phyloP scores from a whole-genome alignment of 73 alveolate species.

The Stentor coeruleus region DNA sequence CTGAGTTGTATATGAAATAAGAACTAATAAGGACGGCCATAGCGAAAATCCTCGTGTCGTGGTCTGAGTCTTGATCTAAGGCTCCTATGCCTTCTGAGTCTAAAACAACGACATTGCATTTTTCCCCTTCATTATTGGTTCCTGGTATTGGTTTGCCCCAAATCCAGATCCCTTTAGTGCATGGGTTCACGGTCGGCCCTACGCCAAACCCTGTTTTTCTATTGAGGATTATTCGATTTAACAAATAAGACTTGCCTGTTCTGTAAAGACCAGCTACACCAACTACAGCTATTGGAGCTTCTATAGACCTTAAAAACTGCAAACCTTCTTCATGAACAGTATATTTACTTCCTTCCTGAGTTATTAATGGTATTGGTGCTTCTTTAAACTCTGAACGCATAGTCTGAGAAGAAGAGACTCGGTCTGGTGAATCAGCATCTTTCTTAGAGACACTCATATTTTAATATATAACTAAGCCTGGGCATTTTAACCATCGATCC shows the following conservation, averaged over 20 bases:
- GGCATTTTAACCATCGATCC: too few relatives aligned
- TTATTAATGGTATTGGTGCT: not conserved
- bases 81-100: constrained; percentile 96
- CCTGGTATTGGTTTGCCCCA: constrained; percentile 96
- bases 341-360: not conserved
- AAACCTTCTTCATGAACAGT: constrained; percentile 62
- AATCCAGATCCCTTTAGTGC: constrained; percentile 98
- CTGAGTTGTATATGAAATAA: constrained; percentile 87
- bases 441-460: too few relatives aligned
- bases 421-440: too few relatives aligned
- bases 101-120: constrained; percentile 67
- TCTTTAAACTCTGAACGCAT: too few relatives aligned
- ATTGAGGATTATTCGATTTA: constrained; percentile 77
- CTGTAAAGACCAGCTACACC: constrained; percentile 96
- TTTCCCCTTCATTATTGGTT: constrained; percentile 40
- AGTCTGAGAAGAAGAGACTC: too few relatives aligned
- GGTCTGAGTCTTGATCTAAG: constrained; percentile 93
- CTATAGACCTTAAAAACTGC: constrained; percentile 59
- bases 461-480: too few relatives aligned
- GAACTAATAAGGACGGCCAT: constrained; percentile 80
- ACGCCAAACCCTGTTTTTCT: constrained; percentile 94
- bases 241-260: constrained; percentile 82
- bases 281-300: constrained; percentile 86
- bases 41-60: constrained; percentile 90
- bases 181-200: constrained; percentile 90